phyloP scores from a whole-genome alignment of 129 eudicot genomes.

The Lactuca saligna region DNA sequence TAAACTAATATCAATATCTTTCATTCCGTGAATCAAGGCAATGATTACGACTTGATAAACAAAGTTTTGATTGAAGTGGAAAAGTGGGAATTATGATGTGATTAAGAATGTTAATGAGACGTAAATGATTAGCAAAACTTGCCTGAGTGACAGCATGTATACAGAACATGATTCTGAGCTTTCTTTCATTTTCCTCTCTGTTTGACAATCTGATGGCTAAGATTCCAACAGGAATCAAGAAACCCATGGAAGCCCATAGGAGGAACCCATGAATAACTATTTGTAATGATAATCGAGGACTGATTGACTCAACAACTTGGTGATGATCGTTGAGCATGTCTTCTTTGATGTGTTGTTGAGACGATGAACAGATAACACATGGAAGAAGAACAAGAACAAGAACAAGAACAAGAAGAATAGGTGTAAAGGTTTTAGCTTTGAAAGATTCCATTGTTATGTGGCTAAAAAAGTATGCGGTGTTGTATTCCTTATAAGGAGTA shows the following conservation, averaged over 20 bases:
- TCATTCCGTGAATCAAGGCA: conserved; percentile 28
- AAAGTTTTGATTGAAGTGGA: conserved; percentile 30
- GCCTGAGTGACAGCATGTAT: conserved; percentile 74
- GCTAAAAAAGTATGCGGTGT: conserved; percentile 33
- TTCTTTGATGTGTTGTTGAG: conserved; percentile 12
- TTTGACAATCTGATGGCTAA: conserved; percentile 65
- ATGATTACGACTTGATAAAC: conserved; percentile 16
- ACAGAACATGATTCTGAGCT: conserved; percentile 52
- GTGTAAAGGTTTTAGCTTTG: conserved; percentile 31
- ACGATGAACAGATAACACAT: conserved; percentile 9
- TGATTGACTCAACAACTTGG: not conserved
- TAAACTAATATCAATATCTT: conserved; percentile 9
- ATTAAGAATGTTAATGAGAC: conserved; percentile 23
- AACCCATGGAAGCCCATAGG: conserved; percentile 92
- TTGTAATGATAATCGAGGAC: conserved; percentile 11
- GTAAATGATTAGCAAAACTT: conserved; percentile 21
- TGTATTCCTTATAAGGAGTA: conserved; percentile 26
- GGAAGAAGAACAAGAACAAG: conserved; percentile 31
- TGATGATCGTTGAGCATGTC: conserved; percentile 28
- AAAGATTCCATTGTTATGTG: conserved; percentile 30
- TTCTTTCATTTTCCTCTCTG: conserved; percentile 51
- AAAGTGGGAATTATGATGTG: conserved; percentile 39
- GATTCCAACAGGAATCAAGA: conserved; percentile 72
- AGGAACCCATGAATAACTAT: conserved; percentile 67
- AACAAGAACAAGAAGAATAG: conserved; percentile 24